Conservation (phyloP, 2,329 filamentous ascomycete genomes). For the Exophiala sp. region DNA sequence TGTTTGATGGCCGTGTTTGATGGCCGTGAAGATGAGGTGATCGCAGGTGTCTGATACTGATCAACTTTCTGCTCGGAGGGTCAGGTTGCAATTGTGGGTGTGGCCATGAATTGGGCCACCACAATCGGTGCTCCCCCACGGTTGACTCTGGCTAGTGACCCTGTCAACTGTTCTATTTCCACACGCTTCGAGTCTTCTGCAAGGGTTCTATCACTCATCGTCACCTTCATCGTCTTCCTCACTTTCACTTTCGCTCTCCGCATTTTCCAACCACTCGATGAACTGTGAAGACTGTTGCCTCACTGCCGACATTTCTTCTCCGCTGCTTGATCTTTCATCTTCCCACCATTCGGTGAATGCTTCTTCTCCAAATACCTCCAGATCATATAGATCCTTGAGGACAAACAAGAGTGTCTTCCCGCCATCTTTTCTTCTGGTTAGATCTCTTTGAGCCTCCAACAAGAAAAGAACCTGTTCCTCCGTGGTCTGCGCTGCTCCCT, state of each 20-base stretch:
- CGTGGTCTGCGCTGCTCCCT: constrained; percentile 55
- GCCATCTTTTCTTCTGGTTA: constrained; percentile 62
- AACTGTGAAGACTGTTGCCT: constrained; percentile 72
- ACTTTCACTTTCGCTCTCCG: constrained; percentile 65
- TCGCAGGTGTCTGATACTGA: too few relatives aligned
- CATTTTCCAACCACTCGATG: constrained; percentile 79
- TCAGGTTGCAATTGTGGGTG: too few relatives aligned
- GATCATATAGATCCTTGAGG: constrained; percentile 78
- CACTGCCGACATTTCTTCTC: constrained; percentile 66
- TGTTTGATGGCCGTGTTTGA: too few relatives aligned
- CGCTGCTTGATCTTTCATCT: constrained; percentile 65
- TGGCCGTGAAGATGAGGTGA: too few relatives aligned
- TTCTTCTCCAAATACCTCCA: constrained; percentile 85
- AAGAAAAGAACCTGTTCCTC: constrained; percentile 82
- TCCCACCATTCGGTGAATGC: constrained; percentile 87
- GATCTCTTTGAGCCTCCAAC: constrained; percentile 74
- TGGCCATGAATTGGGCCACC: too few relatives aligned
- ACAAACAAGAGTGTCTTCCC: constrained; percentile 69
- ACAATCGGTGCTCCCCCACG: too few relatives aligned
- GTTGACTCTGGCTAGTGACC: background rate
- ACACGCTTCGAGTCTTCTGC: background rate
- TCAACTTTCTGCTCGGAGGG: too few relatives aligned
- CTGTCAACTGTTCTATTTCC: background rate
- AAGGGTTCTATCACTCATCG: constrained; percentile 4
- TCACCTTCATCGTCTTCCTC: constrained; percentile 57